Conservation (phyloP, 495 filamentous ascomycete genomes). For the Pseudomonodictys pantanalensis region DNA sequence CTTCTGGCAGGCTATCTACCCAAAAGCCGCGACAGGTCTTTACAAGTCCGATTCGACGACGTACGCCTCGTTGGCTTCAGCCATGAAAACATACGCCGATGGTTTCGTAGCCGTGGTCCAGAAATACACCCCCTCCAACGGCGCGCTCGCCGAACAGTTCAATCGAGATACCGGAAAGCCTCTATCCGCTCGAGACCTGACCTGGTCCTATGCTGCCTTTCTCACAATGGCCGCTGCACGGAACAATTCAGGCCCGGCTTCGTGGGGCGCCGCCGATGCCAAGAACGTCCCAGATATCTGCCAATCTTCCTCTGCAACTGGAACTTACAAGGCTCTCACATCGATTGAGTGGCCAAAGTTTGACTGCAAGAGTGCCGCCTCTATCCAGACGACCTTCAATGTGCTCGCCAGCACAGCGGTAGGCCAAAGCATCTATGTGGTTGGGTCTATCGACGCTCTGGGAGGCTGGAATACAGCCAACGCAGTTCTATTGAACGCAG, state of each 20-base stretch:
- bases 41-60: constrained; percentile 48
- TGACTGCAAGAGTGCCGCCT: constrained; percentile 31
- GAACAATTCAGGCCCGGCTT: constrained; percentile 49
- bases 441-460: constrained; percentile 54
- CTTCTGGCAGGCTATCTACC: constrained; percentile 57
- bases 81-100: constrained; percentile 62
- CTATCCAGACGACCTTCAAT: constrained; percentile 54
- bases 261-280: constrained; percentile 54
- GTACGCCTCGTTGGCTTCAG: constrained; percentile 52
- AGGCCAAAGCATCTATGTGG: constrained; percentile 60
- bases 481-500: constrained; percentile 49
- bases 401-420: constrained; percentile 52
- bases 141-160: constrained; percentile 62
- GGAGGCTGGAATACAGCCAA: constrained; percentile 50
- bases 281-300: constrained; percentile 56
- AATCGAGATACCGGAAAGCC: constrained; percentile 50
- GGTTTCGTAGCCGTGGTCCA: constrained; percentile 57
- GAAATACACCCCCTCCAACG: constrained; percentile 50
- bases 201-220: constrained; percentile 69
- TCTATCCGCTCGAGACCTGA: constrained; percentile 59
- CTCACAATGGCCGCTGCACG: constrained; percentile 53
- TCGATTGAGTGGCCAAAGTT: constrained; percentile 54
- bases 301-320: constrained; percentile 52
- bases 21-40: constrained; percentile 50
- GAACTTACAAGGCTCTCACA: constrained; percentile 40